Evolutionary conservation across 108 stramenopile species (phyloP), one percentile per base, ranked within the genome.

Genomic region (Epipyxis sp.): DNA sequence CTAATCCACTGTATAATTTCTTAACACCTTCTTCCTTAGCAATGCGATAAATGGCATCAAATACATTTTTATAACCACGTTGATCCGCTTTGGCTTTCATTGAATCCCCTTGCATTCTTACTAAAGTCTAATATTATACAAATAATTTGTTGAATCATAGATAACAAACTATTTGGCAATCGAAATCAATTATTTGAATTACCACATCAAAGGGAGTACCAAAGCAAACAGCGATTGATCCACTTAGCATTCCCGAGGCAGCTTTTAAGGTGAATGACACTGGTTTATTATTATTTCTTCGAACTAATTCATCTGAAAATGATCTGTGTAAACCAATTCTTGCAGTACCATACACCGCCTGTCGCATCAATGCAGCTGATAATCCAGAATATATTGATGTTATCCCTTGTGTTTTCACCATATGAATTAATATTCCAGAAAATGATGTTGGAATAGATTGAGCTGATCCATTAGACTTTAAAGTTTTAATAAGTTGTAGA

Each of bases 281-380:
- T 6, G 93, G 87, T 41, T 90, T 85, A n/a, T 93, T 95, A 29
- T 89, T 84, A 79, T 94, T 95, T 54, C 58, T 58, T 69, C 90
- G 84, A 59, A 87, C 81, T 59, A 98, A 86, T 81, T 89, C 90
- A 78, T 95, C 91, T 34, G 90, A 90, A 79, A 99, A 93, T 78
- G 91, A 90, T 29, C 95, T 88, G 82, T 99, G 96, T 81, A 99
- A 83, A 43, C 98, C 98, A 78, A 99, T 96, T 59, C 98, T 93
- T 0, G 98, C 98, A 1, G 98, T 99, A 32, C 98, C 98, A 82
- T 99, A 99, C 37, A 96, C 94, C 71, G 96, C 82, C 81, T 99
- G 98, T 54, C 98, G 90, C 69, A 95, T 95, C 76, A 99, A 87
- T 59, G 96, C 90, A 39, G 98, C 98, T 67, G 94, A 93, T 44